Evolutionary conservation across 2,329 filamentous ascomycete genomes (phyloP), one percentile per base, ranked within the genome.

Genomic region (Hortaea werneckii): DNA sequence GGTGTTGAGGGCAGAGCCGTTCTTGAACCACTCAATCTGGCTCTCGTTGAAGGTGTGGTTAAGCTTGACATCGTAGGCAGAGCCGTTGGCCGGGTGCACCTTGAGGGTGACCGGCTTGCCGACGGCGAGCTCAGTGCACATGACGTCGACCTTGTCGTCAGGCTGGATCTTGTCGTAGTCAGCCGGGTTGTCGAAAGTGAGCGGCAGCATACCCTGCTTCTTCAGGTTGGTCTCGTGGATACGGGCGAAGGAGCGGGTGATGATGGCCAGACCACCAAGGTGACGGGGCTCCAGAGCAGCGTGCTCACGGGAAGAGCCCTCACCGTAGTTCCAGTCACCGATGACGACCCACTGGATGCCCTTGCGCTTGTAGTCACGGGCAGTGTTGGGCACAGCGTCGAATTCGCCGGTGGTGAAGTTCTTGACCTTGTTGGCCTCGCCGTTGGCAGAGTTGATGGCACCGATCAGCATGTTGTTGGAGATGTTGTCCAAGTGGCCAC

Each of bases 171-270:
- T 94, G 70, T 98, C 92, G 71, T 98, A 98, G 71, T 98, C 92
- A 67, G 84, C 90, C 47, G 90, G 90, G 66, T 96, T 82, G 48
- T 80, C 72, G 75, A 98, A 98, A 61, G 89, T 96, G 56, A 98
- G 79, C 63, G 92, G 92, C 74, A 98, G 85, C 90, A 98, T 95
- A 73, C 92, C 92, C 81, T 98, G 92, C 84, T 98, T 98, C 87
- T 98, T 98, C 76, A 98, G 74, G 81, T 98, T 98, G 77, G 92
- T 98, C 79, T 98, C 92, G 79, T 98, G 92, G 66, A 98, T 98
- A 85, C 92, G 92, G 64, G 92, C 92, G 67, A 98, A 98, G 55
- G 80, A 87, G 66, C 87, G 84, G 65, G 85, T 89, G 67, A 98
- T 94, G 76, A 98, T 95, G 64, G 90, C 92, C 63, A 95, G 80